Evolutionary conservation across 352 stramenopile species (phyloP).

Genomic region (Phytopythium mirpurense): DNA sequence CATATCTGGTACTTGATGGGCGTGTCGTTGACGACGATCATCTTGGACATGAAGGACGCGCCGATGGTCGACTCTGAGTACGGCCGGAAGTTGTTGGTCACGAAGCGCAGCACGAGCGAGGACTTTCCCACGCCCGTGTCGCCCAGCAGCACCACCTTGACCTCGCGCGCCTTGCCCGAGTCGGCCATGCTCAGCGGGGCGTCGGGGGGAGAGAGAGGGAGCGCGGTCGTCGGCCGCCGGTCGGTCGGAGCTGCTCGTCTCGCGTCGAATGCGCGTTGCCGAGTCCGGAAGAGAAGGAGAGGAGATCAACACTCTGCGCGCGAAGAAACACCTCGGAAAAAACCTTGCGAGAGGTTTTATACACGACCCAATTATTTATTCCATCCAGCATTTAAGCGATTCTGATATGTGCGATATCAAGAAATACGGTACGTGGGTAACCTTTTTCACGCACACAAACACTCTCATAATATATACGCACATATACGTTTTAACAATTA

Average conservation of each 20-base stretch:
- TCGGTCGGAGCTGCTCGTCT: not conserved
- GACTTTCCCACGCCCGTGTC: constrained; percentile 96
- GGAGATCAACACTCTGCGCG: not conserved
- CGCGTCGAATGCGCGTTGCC: not conserved
- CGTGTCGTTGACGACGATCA: constrained; percentile 90
- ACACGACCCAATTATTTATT: too few species aligned
- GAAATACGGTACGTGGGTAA: too few species aligned
- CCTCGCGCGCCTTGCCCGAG: constrained; percentile 68
- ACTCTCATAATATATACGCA: too few species aligned
- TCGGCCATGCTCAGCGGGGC: constrained; percentile 36
- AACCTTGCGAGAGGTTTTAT: too few species aligned
- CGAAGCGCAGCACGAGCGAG: constrained; percentile 94
- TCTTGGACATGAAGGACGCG: constrained; percentile 97
- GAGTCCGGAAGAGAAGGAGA: constrained; percentile 1
- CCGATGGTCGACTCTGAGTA: constrained; percentile 97
- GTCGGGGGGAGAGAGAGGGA: not conserved
- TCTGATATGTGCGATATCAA: too few species aligned
- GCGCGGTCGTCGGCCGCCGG: not conserved
- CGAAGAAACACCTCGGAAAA: too few species aligned
- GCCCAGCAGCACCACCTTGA: constrained; percentile 90
- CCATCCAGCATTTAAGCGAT: too few species aligned
- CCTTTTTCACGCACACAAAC: too few species aligned
- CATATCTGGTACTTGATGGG: constrained; percentile 98
- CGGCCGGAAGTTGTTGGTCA: constrained; percentile 96
- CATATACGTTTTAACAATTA: too few species aligned